phyloP scores from a whole-genome alignment of 345 rosid genomes.

The Lumnitzera racemosa region DNA sequence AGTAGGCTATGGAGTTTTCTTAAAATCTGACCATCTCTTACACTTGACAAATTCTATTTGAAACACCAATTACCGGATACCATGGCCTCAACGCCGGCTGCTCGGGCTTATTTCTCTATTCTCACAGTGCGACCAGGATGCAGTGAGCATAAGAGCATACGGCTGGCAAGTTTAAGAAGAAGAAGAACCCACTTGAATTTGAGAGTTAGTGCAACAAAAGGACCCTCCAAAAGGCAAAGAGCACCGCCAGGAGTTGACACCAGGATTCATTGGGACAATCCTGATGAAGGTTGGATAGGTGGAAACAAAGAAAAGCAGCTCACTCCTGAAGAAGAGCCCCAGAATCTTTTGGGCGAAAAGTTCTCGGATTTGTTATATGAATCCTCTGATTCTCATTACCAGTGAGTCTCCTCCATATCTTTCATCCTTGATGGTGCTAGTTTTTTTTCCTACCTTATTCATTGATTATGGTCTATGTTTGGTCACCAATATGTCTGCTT shows the following conservation, averaged over 20 bases:
- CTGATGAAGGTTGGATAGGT: slow-evolving; percentile 93
- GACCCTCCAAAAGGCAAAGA: slow-evolving; percentile 18
- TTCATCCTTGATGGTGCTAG: background rate
- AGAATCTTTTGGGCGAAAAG: slow-evolving; percentile 39
- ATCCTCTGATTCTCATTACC: slow-evolving; percentile 85
- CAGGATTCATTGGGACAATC: slow-evolving; percentile 84
- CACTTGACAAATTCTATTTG: too few relatives aligned
- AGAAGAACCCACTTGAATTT: background rate
- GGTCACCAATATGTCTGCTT: too few relatives aligned
- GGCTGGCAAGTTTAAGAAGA: background rate
- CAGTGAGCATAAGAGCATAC: too few relatives aligned
- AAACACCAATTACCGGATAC: background rate
- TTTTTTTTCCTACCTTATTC: background rate
- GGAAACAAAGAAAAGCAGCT: slow-evolving; percentile 12
- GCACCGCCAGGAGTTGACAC: slow-evolving; percentile 77
- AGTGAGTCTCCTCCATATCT: slow-evolving; percentile 25
- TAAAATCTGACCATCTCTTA: too few relatives aligned
- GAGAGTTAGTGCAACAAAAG: slow-evolving; percentile 3
- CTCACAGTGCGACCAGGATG: slow-evolving; percentile 1
- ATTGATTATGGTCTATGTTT: too few relatives aligned
- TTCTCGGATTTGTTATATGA: slow-evolving; percentile 73
- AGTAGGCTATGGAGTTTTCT: too few relatives aligned
- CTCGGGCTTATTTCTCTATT: background rate
- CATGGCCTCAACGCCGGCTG: slow-evolving; percentile 1
- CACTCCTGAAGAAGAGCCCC: slow-evolving; percentile 24